A percentile compares a stretch with the other conserved stretches of the same genome.
Evolutionary conservation across 1,284 basidiomycete genomes (phyloP).

Genomic region (Hypsizygus ulmarius): DNA sequence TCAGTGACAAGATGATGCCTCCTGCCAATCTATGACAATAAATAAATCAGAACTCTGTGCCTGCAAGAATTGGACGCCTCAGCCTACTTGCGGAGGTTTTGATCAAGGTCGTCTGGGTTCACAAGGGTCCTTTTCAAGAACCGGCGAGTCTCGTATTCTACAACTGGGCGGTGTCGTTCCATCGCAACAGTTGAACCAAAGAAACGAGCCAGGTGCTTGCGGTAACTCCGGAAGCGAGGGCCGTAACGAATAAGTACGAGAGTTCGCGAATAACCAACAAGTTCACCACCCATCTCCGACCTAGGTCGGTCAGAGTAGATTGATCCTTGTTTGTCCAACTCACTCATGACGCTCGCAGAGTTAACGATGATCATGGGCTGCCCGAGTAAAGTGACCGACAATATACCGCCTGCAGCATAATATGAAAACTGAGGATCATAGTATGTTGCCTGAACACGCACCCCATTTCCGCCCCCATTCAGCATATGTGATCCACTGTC

Average conservation of each 20-base stretch:
- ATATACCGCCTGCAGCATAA: slow-evolving; percentile 22
- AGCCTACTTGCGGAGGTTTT: slow-evolving; percentile 30
- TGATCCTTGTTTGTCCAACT: slow-evolving; percentile 36
- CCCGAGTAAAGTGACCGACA: slow-evolving; percentile 32
- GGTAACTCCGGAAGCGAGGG: slow-evolving; percentile 29
- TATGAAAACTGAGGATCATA: neutral
- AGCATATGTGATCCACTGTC: slow-evolving; percentile 42
- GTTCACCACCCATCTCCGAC: slow-evolving; percentile 32
- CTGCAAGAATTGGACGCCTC: too few relatives aligned
- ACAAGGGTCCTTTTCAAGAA: slow-evolving; percentile 27
- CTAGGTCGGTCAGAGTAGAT: slow-evolving; percentile 38
- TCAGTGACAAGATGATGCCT: slow-evolving; percentile 36
- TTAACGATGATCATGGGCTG: slow-evolving; percentile 40
- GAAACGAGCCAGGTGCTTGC: slow-evolving; percentile 29
- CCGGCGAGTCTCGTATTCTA: slow-evolving; percentile 23
- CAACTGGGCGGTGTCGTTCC: slow-evolving; percentile 20
- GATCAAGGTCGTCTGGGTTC: slow-evolving; percentile 24
- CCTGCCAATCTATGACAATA: slow-evolving; percentile 26
- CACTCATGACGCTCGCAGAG: slow-evolving; percentile 29
- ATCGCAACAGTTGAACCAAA: slow-evolving; percentile 18
- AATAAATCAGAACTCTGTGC: neutral
- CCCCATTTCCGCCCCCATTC: slow-evolving; percentile 45
- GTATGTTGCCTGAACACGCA: slow-evolving; percentile 13
- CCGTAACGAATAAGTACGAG: slow-evolving; percentile 32
- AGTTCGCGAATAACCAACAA: slow-evolving; percentile 27